Percentiles rank a stretch among this genome's conserved stretches.
These are phyloP conservation scores for Citrus sp. DNA, from an alignment of 345 rosid species.

Conservation along the genomic window DNA sequence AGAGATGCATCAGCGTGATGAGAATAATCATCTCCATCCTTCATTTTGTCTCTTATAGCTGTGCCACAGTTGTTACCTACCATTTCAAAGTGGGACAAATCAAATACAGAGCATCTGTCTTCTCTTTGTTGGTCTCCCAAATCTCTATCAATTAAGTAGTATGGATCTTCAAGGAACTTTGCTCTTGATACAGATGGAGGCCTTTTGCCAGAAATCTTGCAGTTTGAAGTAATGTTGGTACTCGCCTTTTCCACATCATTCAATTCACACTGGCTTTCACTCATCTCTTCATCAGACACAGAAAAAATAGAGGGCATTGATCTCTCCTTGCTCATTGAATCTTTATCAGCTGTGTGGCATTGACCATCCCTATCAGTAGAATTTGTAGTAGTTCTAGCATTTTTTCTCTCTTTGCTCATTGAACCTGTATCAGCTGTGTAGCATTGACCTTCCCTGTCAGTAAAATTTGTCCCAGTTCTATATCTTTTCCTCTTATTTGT, in stretches of 20 bases:
- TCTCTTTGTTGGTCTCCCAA: conserved; percentile 11
- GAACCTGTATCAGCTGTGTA: background rate
- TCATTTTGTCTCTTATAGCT: background rate
- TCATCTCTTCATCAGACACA: background rate
- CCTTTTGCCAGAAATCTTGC: background rate
- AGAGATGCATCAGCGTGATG: background rate
- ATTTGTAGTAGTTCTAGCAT: background rate
- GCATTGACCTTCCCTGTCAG: background rate
- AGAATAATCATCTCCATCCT: background rate
- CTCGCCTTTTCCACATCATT: conserved; percentile 9
- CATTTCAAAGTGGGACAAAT: conserved; percentile 24
- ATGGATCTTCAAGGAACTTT: conserved; percentile 23
- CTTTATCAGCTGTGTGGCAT: background rate
- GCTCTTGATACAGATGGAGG: background rate
- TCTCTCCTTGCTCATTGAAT: conserved; percentile 3
- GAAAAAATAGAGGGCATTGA: conserved; percentile 13
- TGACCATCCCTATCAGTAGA: background rate
- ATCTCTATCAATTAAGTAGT: conserved; percentile 13
- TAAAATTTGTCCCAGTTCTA: background rate
- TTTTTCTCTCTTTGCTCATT: background rate
- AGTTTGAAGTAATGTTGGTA: background rate
- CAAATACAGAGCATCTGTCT: conserved; percentile 3
- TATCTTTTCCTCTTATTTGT: conserved; percentile 18
- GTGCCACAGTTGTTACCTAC: background rate
- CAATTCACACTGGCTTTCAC: conserved; percentile 10